phyloP scores from a whole-genome alignment of 2,329 filamentous ascomycete species.

The Chaetomiaceae sp. region DNA sequence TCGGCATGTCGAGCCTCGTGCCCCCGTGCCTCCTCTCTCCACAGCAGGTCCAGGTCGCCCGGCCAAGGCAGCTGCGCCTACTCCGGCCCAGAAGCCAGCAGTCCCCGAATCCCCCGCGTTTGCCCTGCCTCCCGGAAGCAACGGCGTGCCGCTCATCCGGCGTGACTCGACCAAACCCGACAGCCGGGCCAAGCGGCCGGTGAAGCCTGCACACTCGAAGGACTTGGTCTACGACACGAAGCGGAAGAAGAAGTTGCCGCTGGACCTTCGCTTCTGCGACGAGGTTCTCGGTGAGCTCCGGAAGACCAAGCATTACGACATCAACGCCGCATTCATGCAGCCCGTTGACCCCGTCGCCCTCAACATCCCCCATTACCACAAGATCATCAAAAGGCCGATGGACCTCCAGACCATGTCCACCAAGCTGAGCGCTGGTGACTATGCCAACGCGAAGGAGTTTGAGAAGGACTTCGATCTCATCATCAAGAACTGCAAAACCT shows the following conservation, averaged over 20 bases:
- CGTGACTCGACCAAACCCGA: conserved; percentile 77
- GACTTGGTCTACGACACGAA: conserved; percentile 82
- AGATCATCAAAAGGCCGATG: conserved; percentile 95
- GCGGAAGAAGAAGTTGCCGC: conserved; percentile 79
- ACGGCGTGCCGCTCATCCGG: conserved; percentile 76
- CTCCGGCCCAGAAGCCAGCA: conserved; percentile 30
- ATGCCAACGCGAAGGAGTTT: conserved; percentile 78
- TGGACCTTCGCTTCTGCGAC: conserved; percentile 86
- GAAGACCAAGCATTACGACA: conserved; percentile 62
- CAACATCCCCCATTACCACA: conserved; percentile 89
- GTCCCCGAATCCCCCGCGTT: conserved; percentile 46
- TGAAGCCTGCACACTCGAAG: conserved; percentile 84
- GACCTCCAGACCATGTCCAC: conserved; percentile 76
- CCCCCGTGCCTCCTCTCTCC: conserved; percentile 19
- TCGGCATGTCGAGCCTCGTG: conserved; percentile 42
- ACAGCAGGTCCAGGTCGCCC: conserved; percentile 31
- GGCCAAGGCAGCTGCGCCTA: conserved; percentile 22
- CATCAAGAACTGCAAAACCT: conserved; percentile 84
- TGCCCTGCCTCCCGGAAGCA: conserved; percentile 60
- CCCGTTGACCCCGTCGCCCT: conserved; percentile 92
- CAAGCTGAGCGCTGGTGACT: conserved; percentile 74
- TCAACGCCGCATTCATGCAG: conserved; percentile 70
- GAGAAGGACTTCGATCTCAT: conserved; percentile 78
- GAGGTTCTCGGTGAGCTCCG: conserved; percentile 73
- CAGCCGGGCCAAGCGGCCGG: conserved; percentile 82